These are phyloP conservation scores for Trichoderma guizhouense DNA, from an alignment of 2,329 filamentous ascomycete genomes.

Conservation along the genomic window DNA sequence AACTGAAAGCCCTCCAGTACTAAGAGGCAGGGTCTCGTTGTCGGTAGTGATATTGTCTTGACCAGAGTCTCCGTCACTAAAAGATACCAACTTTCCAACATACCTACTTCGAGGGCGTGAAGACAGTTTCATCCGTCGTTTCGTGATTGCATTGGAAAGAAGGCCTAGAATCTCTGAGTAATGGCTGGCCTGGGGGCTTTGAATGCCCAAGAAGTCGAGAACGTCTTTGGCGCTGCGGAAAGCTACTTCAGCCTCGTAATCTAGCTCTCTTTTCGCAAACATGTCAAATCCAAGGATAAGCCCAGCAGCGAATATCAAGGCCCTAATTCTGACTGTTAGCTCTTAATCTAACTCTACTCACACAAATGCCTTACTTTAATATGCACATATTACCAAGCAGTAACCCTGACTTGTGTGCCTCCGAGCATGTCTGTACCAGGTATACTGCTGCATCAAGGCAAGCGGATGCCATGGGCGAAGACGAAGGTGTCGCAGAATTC, in stretches of 20 bases:
- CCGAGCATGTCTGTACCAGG: conserved; percentile 51
- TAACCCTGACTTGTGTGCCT: conserved; percentile 42
- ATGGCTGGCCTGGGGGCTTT: conserved; percentile 55
- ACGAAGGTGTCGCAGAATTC: conserved; percentile 26
- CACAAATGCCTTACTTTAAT: conserved; percentile 45
- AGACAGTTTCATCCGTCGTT: conserved; percentile 33
- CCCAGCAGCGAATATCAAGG: conserved; percentile 54
- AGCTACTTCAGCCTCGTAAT: conserved; percentile 44
- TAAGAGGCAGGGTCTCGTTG: background rate
- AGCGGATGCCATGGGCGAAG: conserved; percentile 44
- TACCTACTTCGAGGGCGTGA: conserved; percentile 27
- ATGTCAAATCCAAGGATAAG: conserved; percentile 55
- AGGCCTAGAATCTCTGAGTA: conserved; percentile 54
- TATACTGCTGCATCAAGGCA: conserved; percentile 55
- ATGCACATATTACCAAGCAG: conserved; percentile 56
- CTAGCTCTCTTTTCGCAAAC: conserved; percentile 46
- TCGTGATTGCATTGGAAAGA: conserved; percentile 43
- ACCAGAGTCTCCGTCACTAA: conserved; percentile 2
- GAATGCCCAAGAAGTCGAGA: conserved; percentile 43
- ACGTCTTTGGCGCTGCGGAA: conserved; percentile 51
- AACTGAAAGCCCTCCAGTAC: background rate
- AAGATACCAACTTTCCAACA: conserved; percentile 28
- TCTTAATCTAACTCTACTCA: background rate
- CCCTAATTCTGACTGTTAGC: conserved; percentile 32
- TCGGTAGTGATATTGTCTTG: background rate